Percentiles rank a stretch among this genome's conserved stretches.
Conservation (phyloP, 1,284 basidiomycete species). For the Termitomyces sp. region DNA sequence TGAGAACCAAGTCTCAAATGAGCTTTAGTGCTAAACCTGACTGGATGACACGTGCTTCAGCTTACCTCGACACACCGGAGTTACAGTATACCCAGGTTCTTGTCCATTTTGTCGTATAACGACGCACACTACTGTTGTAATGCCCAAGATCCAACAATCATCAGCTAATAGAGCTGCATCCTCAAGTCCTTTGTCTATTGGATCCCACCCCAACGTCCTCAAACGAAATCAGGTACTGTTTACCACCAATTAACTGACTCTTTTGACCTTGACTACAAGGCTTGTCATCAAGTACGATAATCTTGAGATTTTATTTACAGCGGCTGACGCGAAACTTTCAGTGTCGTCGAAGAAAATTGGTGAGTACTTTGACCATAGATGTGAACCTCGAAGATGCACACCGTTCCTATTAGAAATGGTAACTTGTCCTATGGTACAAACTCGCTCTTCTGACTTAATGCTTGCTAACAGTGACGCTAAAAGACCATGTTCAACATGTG, state of each 20-base stretch:
- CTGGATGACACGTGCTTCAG: slow-evolving; percentile 12
- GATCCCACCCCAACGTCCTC: slow-evolving; percentile 43
- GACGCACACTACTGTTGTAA: slow-evolving; percentile 5
- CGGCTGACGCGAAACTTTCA: slow-evolving; percentile 27
- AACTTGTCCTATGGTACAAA: slow-evolving; percentile 15
- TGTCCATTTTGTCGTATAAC: slow-evolving; percentile 3
- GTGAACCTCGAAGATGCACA: background rate
- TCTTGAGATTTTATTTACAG: slow-evolving; percentile 17
- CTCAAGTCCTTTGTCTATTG: slow-evolving; percentile 25
- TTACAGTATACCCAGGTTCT: background rate
- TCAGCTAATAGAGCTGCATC: slow-evolving; percentile 22
- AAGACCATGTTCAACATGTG: slow-evolving; percentile 63
- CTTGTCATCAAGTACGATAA: slow-evolving; percentile 42
- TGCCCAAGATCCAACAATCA: slow-evolving; percentile 26
- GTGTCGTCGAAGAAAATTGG: slow-evolving; percentile 69
- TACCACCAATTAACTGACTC: background rate
- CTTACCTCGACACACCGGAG: slow-evolving; percentile 6
- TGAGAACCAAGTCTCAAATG: background rate
- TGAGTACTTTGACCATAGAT: slow-evolving; percentile 31
- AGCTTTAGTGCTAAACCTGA: slow-evolving; percentile 1
- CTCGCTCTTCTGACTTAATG: slow-evolving; percentile 2
- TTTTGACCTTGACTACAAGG: slow-evolving; percentile 24
- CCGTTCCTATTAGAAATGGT: slow-evolving; percentile 54
- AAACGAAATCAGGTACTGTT: slow-evolving; percentile 53
- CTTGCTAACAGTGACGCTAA: slow-evolving; percentile 52